Conservation (phyloP, 2,329 filamentous ascomycete genomes). For the Botrytis sinoallii region DNA sequence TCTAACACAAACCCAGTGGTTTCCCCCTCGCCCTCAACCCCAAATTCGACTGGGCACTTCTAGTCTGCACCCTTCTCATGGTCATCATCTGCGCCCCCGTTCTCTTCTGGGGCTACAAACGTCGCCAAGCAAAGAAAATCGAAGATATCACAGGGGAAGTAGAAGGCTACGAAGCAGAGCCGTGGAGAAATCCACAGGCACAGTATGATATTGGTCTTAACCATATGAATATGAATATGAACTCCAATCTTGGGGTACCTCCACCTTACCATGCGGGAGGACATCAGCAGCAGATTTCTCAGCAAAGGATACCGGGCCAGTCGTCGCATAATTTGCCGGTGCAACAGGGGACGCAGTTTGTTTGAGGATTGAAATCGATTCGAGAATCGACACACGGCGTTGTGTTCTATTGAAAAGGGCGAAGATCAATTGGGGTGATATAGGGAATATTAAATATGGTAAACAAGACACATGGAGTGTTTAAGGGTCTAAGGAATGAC, state of each 20-base stretch:
- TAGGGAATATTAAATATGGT: not conserved
- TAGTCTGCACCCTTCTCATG: constrained; percentile 45
- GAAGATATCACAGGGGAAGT: not conserved
- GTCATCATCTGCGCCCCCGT: constrained; percentile 40
- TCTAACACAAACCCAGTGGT: constrained; percentile 42
- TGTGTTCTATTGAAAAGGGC: not conserved
- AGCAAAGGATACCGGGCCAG: not conserved
- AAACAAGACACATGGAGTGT: not conserved
- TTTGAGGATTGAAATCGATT: not conserved
- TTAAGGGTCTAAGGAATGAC: not conserved
- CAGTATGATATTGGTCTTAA: constrained; percentile 13
- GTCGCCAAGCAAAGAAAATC: not conserved
- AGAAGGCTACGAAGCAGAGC: constrained; percentile 16
- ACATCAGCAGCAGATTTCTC: not conserved
- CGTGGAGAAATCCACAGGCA: constrained; percentile 12
- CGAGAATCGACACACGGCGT: too few species aligned
- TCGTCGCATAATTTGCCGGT: constrained; percentile 8
- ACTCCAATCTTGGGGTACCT: not conserved
- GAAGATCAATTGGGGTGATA: not conserved
- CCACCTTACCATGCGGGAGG: not conserved
- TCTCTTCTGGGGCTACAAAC: constrained; percentile 24
- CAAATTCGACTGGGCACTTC: constrained; percentile 48
- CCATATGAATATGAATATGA: constrained; percentile 9
- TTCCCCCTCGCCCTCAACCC: constrained; percentile 54
- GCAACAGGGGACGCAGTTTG: constrained; percentile 11